Percentiles rank a stretch among this genome's conserved stretches.
Conservation (phyloP, 1,139 yeast species). For the Suhomyces anneliseae region DNA sequence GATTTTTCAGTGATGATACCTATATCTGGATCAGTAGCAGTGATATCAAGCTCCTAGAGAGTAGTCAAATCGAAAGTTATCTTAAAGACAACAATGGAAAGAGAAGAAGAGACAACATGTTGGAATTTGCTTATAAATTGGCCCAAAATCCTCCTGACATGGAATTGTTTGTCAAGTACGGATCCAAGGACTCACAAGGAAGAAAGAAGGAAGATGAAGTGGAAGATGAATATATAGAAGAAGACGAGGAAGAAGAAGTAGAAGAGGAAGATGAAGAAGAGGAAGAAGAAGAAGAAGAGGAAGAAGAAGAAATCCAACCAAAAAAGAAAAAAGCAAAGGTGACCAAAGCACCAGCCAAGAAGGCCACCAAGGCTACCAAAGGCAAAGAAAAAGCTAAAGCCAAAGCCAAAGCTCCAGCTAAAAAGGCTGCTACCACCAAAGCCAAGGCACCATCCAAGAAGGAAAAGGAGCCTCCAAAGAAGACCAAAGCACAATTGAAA, state of each 20-base stretch:
- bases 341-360: constrained; percentile 9
- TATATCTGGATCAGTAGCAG: constrained; percentile 57
- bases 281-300: constrained; percentile 16
- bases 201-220: constrained; percentile 20
- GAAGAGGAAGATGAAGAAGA: constrained; percentile 17
- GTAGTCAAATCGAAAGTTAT: constrained; percentile 30
- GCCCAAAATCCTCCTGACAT: constrained; percentile 47
- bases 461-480: constrained; percentile 11
- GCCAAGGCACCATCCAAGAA: constrained; percentile 2
- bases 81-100: constrained; percentile 21
- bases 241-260: constrained; percentile 21
- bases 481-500: constrained; percentile 22
- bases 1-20: constrained; percentile 66
- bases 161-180: constrained; percentile 43
- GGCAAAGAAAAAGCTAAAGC: constrained; percentile 5
- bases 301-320: constrained; percentile 11
- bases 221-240: constrained; percentile 20
- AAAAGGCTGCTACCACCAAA: too few relatives aligned
- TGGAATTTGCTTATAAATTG: constrained; percentile 40
- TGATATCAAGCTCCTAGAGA: constrained; percentile 39
- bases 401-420: not conserved
- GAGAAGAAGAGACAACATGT: constrained; percentile 36
- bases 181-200: constrained; percentile 33
- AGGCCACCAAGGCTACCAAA: constrained; percentile 7
- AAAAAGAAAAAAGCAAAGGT: constrained; percentile 2